These are phyloP conservation scores for Candida nemodendra DNA, from an alignment of 805 yeast genomes.

Conservation along the genomic window DNA sequence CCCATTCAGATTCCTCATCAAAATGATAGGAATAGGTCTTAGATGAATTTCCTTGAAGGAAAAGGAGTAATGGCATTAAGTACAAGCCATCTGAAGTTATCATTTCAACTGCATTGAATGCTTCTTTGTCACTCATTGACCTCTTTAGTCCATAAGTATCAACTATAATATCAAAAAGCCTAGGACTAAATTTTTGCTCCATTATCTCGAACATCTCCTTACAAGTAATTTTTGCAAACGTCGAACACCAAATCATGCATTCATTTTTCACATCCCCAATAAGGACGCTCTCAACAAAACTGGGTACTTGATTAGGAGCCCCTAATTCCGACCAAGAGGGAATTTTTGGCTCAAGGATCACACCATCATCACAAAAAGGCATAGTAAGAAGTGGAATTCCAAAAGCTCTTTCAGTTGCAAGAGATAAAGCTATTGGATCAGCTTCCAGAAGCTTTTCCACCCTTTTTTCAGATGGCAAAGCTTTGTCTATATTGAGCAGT, in stretches of 20 bases:
- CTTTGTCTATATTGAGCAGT: constrained; percentile 7
- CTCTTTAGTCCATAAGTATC: not conserved
- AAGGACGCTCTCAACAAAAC: constrained; percentile 5
- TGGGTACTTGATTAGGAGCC: constrained; percentile 3
- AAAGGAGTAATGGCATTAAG: constrained; percentile 3
- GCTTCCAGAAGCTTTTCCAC: constrained; percentile 1
- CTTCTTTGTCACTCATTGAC: constrained; percentile 2
- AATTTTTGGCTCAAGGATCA: constrained; percentile 2
- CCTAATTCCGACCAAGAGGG: constrained; percentile 10
- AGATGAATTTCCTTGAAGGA: constrained; percentile 1
- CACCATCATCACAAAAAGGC: constrained; percentile 8
- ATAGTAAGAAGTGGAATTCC: constrained; percentile 8
- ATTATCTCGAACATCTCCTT: not conserved
- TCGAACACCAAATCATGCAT: constrained; percentile 6
- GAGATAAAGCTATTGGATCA: constrained; percentile 5
- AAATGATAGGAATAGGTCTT: constrained; percentile 5
- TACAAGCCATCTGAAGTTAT: constrained; percentile 2
- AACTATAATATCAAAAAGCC: constrained; percentile 1
- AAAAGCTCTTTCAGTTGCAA: constrained; percentile 6
- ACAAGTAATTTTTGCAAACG: constrained; percentile 2
- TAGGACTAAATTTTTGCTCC: not conserved
- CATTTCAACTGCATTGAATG: constrained; percentile 2
- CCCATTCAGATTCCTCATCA: constrained; percentile 4
- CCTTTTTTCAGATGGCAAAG: constrained; percentile 4
- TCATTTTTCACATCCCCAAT: constrained; percentile 7